Evolutionary conservation across 2,329 filamentous ascomycete genomes (phyloP), one percentile per base, ranked within the genome.

Genomic region (Epichloe bromicola): DNA sequence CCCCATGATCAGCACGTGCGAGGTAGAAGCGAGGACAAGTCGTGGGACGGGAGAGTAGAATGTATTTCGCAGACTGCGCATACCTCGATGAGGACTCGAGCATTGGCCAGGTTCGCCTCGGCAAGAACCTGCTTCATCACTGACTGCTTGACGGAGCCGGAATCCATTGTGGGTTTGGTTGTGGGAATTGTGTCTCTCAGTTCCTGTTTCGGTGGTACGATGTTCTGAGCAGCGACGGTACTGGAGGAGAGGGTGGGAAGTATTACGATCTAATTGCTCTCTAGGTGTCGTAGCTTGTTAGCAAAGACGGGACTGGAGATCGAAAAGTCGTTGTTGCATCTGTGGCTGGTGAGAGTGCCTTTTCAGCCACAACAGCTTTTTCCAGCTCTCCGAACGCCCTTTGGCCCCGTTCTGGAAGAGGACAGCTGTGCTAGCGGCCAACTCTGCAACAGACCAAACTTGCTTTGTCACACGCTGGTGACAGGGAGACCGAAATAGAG

Each of bases 71-170:
- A 47, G 49, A 33, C 42, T 17, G n/a, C 42, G 39, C 56, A 45
- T 59, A 86, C 85, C 68, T 84, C 77, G 60, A 90, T 86, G 60
- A 90, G 72, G 57, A 75, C 73, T 56, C 80, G 77, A 44, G 83
- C 84, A 60, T 89, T 89, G 60, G 72, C 74, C 58, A 86, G 72
- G 66, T 80, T 82, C 55, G 79, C 73, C 67, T 86, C 80, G 56
- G 75, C 66, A 63, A 78, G 75, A 56, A 86, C 71, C 66, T 85
- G 79, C 67, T 78, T 74, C 63, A 85, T 78, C 53, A 87, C 76
- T 65, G 72, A 74, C 68, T 76, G 70, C 71, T 80, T 83, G 65
- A 77, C 69, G 50, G 68, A 63, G 57, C 71, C 74, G 64, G 78
- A 81, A 55, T 80, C 75, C 79, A 82, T 82, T 30, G 26, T 30